Conservation (phyloP, 2,329 filamentous ascomycete species). For the Neofusicoccum cordaticola region DNA sequence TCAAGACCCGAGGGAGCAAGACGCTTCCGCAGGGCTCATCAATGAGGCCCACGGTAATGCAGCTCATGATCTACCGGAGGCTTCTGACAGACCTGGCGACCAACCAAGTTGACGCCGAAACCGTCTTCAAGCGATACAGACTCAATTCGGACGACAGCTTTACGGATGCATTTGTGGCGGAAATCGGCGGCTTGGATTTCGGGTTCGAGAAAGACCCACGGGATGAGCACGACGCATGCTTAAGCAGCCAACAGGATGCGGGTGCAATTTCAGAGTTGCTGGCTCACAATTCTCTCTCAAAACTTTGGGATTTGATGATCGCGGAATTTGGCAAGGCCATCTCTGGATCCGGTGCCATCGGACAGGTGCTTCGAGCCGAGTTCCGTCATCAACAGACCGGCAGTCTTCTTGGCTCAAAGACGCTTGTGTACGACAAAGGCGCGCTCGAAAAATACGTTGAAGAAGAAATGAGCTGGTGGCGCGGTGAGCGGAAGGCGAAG, state of each 20-base stretch:
- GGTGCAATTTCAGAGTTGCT: constrained; percentile 53
- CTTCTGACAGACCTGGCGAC: constrained; percentile 75
- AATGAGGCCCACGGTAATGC: constrained; percentile 74
- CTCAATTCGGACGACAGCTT: constrained; percentile 66
- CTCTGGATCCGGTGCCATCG: constrained; percentile 52
- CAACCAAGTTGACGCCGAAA: constrained; percentile 65
- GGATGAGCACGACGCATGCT: constrained; percentile 20
- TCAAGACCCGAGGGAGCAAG: constrained; percentile 75
- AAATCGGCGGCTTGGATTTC: constrained; percentile 68
- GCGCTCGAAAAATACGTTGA: constrained; percentile 65
- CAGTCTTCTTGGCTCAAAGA: constrained; percentile 55
- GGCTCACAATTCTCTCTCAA: constrained; percentile 57
- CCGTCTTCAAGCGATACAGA: constrained; percentile 68
- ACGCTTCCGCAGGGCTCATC: constrained; percentile 63
- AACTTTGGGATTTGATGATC: constrained; percentile 64
- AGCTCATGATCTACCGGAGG: constrained; percentile 85
- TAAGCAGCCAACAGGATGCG: constrained; percentile 42
- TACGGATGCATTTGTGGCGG: constrained; percentile 74
- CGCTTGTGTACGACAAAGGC: constrained; percentile 64
- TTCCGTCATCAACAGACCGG: constrained; percentile 51
- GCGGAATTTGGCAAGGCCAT: constrained; percentile 51
- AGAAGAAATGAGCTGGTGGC: constrained; percentile 83
- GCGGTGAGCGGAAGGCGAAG: constrained; percentile 65
- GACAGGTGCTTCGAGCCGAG: constrained; percentile 56
- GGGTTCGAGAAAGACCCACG: constrained; percentile 53